These are phyloP conservation scores for Crithidia brevicula DNA, from an alignment of 208 protist species.

Conservation along the genomic window DNA sequence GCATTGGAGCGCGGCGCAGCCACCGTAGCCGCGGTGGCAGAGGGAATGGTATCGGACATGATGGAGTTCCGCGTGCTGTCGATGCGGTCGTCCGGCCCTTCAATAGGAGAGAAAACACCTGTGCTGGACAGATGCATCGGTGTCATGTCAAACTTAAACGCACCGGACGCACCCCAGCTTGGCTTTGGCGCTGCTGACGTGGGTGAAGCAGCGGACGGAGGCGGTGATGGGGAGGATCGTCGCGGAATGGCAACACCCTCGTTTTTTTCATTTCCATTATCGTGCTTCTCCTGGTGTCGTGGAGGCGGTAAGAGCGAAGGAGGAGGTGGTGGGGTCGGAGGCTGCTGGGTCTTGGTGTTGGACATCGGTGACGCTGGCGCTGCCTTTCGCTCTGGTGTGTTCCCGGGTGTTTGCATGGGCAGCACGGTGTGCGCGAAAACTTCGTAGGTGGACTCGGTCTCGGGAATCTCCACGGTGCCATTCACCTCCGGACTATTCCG, in stretches of 20 bases:
- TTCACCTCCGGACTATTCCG: constrained; percentile 13
- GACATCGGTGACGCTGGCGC: not conserved
- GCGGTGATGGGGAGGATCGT: not conserved
- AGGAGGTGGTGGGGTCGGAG: not conserved
- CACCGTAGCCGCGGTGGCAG: not conserved
- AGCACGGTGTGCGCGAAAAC: constrained; percentile 10
- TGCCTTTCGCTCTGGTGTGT: not conserved
- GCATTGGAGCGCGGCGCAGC: not conserved
- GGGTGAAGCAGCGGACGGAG: not conserved
- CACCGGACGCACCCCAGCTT: constrained; percentile 14
- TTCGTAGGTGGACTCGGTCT: not conserved
- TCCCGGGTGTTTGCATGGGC: not conserved
- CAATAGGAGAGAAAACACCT: constrained; percentile 22
- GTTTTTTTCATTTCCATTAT: not conserved
- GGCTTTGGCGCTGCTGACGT: not conserved
- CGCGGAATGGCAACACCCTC: not conserved
- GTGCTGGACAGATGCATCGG: not conserved
- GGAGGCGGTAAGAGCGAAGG: too few species aligned
- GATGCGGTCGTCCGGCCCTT: not conserved
- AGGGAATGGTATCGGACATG: not conserved
- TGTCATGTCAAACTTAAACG: constrained; percentile 29
- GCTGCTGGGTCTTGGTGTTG: not conserved
- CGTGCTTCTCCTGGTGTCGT: too few species aligned
- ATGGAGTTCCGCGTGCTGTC: not conserved
- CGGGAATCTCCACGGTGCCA: not conserved